Evolutionary conservation across 768 basidiomycete species (phyloP), one percentile per base, ranked within the genome.

Genomic region (Leccinum rimulosum): DNA sequence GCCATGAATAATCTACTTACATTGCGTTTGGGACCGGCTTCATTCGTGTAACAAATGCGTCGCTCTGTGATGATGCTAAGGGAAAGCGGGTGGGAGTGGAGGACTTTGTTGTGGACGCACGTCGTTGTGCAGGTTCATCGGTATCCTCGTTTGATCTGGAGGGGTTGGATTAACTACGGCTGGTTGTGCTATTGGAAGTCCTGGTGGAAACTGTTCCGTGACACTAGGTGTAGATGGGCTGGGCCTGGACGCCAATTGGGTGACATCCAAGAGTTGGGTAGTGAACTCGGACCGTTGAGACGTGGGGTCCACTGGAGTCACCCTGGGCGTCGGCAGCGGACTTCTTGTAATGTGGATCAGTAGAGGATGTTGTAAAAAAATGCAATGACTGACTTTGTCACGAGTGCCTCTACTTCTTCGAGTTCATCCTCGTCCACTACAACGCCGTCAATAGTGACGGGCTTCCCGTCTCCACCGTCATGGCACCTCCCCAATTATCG

Each of bases 281-380:
- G 57, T 52, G 25, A 50, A 55, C 25, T 52, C 51, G n/a, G 49
- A 52, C 49, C 48, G 56, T 19, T 63, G 68, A n/a, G 64, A 55
- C 3, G 61, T 35, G 22, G 64, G 58, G 40, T 76, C 76, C 12
- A 77, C 73, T 15, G 85, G 85, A 14, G 84, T 86, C 15, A 78
- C 75, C 28, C 86, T 77, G 17, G 86, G 86, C 4, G 86, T 87
- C 31, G 86, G 85, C 55, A 87, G 68, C 55, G 81, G 78, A 65
- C 82, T 84, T 82, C 81, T 85, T 81, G 69, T 66, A 51, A 63
- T 52, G 27, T 25, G 45, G 14, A 64, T 72, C 61, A 68, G 54
- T 55, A 56, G 49, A 57, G 25, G 60, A 53, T 61, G 57, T 35
- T 31, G 27, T 30, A 53, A 45, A 56, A 53, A 59, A 56, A n/a